Conservation (phyloP, 371 early-diverging fungal genomes). For the Chytridium lagenaria region DNA sequence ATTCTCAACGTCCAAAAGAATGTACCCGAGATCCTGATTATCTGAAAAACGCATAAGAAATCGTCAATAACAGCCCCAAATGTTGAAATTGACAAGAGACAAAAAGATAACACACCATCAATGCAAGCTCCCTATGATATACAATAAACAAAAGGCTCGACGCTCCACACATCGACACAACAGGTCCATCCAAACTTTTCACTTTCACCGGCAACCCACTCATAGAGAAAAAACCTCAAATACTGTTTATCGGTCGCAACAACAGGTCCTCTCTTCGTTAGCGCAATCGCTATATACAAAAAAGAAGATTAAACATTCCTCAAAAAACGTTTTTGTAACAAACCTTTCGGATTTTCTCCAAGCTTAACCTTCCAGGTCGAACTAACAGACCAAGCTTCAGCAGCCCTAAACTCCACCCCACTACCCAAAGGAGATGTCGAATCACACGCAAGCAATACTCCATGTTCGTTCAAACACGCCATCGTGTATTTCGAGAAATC, state of each 20-base stretch:
- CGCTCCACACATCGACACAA: slow-evolving; percentile 68
- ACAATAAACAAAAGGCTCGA: slow-evolving; percentile 63
- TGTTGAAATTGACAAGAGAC: no score
- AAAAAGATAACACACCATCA: slow-evolving; percentile 34
- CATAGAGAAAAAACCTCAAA: slow-evolving; percentile 76
- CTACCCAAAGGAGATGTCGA: slow-evolving; percentile 28
- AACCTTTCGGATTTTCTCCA: slow-evolving; percentile 71
- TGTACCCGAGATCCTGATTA: slow-evolving; percentile 69
- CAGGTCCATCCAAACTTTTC: slow-evolving; percentile 65
- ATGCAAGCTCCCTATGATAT: slow-evolving; percentile 55
- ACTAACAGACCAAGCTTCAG: slow-evolving; percentile 72
- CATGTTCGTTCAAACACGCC: slow-evolving; percentile 63
- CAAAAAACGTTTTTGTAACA: not conserved
- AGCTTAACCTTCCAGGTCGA: slow-evolving; percentile 80
- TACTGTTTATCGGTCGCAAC: slow-evolving; percentile 77
- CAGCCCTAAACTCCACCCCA: slow-evolving; percentile 59
- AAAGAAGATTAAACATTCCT: slow-evolving; percentile 12
- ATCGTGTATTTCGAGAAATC: slow-evolving; percentile 77
- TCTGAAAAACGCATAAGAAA: no score
- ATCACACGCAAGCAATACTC: slow-evolving; percentile 78
- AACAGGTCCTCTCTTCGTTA: slow-evolving; percentile 71
- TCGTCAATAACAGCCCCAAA: no score
- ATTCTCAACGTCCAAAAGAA: slow-evolving; percentile 69
- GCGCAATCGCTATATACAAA: slow-evolving; percentile 66
- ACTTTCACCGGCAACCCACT: slow-evolving; percentile 80